A percentile compares a stretch with the other conserved stretches of the same genome.
These are phyloP conservation scores for Aureobasidium uvarum DNA, from an alignment of 2,329 filamentous ascomycete genomes.

Conservation along the genomic window DNA sequence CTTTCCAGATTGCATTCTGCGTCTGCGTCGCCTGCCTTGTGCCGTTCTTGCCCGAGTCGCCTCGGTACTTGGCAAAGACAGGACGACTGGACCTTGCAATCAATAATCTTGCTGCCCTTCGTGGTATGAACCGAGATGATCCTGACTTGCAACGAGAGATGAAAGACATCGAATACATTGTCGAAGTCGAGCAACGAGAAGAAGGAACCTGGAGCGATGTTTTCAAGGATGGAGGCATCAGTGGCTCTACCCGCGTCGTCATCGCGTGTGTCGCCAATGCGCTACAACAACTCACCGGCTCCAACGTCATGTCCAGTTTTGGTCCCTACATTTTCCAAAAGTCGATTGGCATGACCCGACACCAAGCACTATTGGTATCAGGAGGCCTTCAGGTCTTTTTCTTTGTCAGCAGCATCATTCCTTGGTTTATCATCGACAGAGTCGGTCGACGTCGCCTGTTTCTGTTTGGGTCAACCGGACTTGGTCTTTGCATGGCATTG, in stretches of 20 bases:
- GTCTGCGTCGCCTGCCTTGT: slow-evolving; percentile 50
- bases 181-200: slow-evolving; percentile 35
- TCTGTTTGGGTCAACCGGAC: slow-evolving; percentile 33
- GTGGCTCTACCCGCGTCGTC: slow-evolving; percentile 36
- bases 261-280: slow-evolving; percentile 14
- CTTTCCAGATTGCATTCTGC: slow-evolving; percentile 54
- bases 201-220: slow-evolving; percentile 41
- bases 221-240: slow-evolving; percentile 39
- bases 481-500: slow-evolving; percentile 33
- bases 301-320: slow-evolving; percentile 35
- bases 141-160: slow-evolving; percentile 41
- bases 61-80: slow-evolving; percentile 46
- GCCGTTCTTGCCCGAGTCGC: slow-evolving; percentile 48
- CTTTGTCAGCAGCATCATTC: slow-evolving; percentile 34
- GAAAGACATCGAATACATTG: slow-evolving; percentile 47
- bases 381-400: slow-evolving; percentile 35
- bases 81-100: slow-evolving; percentile 49
- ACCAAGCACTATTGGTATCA: slow-evolving; percentile 31
- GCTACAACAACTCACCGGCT: slow-evolving; percentile 32
- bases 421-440: slow-evolving; percentile 36
- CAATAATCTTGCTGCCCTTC: slow-evolving; percentile 49
- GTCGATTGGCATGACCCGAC: slow-evolving; percentile 29
- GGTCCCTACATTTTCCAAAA: slow-evolving; percentile 30
- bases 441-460: slow-evolving; percentile 36
- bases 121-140: slow-evolving; percentile 49